These are phyloP conservation scores for Coemansia sp. DNA, from an alignment of 192 early-diverging fungal genomes.

Conservation along the genomic window DNA sequence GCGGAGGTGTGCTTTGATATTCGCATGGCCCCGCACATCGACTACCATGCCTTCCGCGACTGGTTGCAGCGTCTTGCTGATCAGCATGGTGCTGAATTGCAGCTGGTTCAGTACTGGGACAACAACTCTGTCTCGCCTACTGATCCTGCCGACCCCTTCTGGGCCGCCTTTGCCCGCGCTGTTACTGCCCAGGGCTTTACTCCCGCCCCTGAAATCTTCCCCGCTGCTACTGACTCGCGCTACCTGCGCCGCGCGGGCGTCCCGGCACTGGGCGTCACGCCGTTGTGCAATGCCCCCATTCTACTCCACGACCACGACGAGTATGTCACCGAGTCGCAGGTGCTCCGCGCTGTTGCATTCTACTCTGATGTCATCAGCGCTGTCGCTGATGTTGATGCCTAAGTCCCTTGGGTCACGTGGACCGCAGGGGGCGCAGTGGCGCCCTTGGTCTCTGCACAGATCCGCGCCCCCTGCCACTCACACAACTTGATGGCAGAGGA, in stretches of 20 bases:
- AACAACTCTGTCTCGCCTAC: conserved; percentile 58
- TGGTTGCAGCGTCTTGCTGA: conserved; percentile 28
- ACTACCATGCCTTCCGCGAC: conserved; percentile 62
- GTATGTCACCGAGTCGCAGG: conserved; percentile 71
- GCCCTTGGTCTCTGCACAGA: not conserved
- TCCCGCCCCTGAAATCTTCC: conserved; percentile 77
- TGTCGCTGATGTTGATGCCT: conserved; percentile 46
- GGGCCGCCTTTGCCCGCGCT: conserved; percentile 59
- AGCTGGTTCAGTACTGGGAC: conserved; percentile 65
- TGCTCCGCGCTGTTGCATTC: conserved; percentile 72
- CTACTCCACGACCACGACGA: conserved; percentile 88
- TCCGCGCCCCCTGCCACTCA: not conserved
- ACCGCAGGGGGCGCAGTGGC: not conserved
- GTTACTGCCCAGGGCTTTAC: conserved; percentile 56
- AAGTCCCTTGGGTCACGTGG: not conserved
- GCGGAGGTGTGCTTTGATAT: conserved; percentile 72
- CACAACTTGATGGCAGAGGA: not conserved
- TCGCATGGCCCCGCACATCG: conserved; percentile 67
- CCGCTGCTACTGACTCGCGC: conserved; percentile 80
- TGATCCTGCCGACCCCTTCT: conserved; percentile 64
- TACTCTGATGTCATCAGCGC: conserved; percentile 64
- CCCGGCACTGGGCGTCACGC: conserved; percentile 81
- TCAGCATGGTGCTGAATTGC: conserved; percentile 56
- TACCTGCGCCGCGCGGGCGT: conserved; percentile 73
- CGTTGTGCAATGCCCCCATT: conserved; percentile 73